These are phyloP conservation scores for Escallonia herrerae DNA, from an alignment of 129 eudicot species.

Conservation along the genomic window DNA sequence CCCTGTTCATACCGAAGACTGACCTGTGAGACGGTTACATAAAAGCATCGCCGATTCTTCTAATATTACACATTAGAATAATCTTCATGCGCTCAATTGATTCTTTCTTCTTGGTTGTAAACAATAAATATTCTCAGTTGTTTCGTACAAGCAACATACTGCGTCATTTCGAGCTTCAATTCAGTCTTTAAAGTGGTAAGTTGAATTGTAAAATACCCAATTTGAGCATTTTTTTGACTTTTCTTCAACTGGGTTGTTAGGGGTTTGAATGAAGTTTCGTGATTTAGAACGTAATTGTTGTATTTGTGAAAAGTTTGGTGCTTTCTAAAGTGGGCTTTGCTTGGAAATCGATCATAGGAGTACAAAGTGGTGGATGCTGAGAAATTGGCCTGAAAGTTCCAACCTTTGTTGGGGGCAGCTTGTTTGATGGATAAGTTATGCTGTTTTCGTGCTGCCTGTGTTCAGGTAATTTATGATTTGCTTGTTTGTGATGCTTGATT, in stretches of 20 bases:
- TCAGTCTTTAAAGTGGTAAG: constrained; percentile 2
- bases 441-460: constrained; percentile 33
- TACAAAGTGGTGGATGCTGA: constrained; percentile 29
- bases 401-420: constrained; percentile 18
- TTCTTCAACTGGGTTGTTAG: constrained; percentile 7
- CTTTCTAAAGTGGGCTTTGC: constrained; percentile 22
- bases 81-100: too few relatives aligned
- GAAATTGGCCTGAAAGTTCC: neutral
- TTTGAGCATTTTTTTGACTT: neutral
- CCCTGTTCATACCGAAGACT: neutral
- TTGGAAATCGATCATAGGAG: constrained; percentile 5
- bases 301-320: constrained; percentile 12
- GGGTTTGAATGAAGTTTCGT: constrained; percentile 9
- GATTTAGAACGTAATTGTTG: constrained; percentile 2
- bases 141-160: neutral
- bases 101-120: too few relatives aligned
- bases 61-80: too few relatives aligned
- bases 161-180: neutral
- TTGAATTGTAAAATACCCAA: neutral
- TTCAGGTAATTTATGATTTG: constrained; percentile 28
- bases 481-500: neutral
- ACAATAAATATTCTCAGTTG: neutral
- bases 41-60: neutral
- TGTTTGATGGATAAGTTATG: constrained; percentile 45
- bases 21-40: neutral